Base-by-base conservation (phyloP, 2,329 filamentous ascomycete genomes). In the Botrytis cinerea region DNA sequence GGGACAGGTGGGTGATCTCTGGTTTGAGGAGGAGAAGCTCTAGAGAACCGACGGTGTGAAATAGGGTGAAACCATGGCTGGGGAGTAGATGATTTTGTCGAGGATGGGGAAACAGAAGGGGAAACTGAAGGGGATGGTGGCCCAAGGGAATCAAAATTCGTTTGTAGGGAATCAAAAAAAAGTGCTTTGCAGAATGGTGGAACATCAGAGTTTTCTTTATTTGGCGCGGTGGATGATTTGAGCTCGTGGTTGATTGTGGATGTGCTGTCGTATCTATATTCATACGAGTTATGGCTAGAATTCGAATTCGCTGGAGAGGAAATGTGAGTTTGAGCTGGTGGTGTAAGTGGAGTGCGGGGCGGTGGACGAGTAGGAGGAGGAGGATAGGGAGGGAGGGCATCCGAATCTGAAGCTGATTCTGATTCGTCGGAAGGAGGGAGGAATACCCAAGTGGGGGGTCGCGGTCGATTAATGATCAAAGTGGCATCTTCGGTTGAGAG, bases 391-490 rank as follows among this genome's bases (percentile, higher is more conserved):
- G 59, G 69, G 28, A 48, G n/a, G 22, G 7, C 4, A 40, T 67
- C 32, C 1, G 64, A 28, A 18, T 40, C 16, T 6, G 14, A 25
- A 20, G n/a, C 8, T 25, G 22, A 35, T 18, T 48, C 12, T n/a
- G 32, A 2, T 14, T 54, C 22, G 22, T 40, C 9, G 1, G 66
- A 25, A 25, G 48, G 38, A 25, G 60, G 25, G 35, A 71, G 32
- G 35, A 66, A 63, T 9, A 71, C 20, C 70, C 70, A 71, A n/a
- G 70, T 43, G 7, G 60, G 70, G 0, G 70, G 70, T 12, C 60
- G 60, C 4, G 60, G 45, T 7, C 70, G 60, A 20, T 71, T 71
- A 8, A 72, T 67, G 67, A 72, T 54, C 40, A 57, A 40, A 7
- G 22, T 54, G 16, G 45, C 2, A 7, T 51, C 35, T 22, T 22